These are phyloP conservation scores for Eucalyptus viminalis DNA, from an alignment of 345 rosid species.

Conservation along the genomic window DNA sequence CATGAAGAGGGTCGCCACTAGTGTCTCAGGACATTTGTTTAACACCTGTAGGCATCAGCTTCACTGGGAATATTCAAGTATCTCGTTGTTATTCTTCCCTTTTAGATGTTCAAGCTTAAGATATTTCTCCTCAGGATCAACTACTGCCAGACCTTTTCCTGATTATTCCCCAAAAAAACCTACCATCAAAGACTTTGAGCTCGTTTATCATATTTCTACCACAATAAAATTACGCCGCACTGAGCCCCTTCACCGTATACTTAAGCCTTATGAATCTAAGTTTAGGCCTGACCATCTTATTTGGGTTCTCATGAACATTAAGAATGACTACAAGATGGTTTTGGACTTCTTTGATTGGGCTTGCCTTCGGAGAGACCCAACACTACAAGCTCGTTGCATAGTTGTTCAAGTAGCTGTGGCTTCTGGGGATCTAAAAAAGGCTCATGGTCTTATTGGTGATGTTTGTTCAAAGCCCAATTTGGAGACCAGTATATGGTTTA, in stretches of 20 bases:
- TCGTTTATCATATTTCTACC: constrained; percentile 58
- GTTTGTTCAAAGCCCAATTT: constrained; percentile 54
- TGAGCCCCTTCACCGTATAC: constrained; percentile 46
- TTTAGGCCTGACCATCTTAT: constrained; percentile 70
- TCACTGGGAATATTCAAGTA: not conserved
- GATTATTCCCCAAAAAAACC: constrained; percentile 81
- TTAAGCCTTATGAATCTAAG: constrained; percentile 64
- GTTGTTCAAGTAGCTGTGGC: constrained; percentile 69
- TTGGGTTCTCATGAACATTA: constrained; percentile 88
- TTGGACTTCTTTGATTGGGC: constrained; percentile 88
- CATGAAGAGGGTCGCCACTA: constrained; percentile 42
- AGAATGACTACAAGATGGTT: constrained; percentile 51
- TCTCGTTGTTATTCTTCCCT: not conserved
- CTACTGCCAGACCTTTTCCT: constrained; percentile 65
- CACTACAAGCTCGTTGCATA: constrained; percentile 67
- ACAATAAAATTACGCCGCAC: constrained; percentile 49
- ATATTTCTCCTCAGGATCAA: constrained; percentile 8
- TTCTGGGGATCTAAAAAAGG: constrained; percentile 47
- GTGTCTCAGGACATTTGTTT: constrained; percentile 11
- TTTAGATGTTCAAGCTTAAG: constrained; percentile 7
- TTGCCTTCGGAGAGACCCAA: constrained; percentile 46
- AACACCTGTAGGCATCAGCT: constrained; percentile 5
- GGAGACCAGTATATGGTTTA: constrained; percentile 32
- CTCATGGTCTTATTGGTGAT: constrained; percentile 36
- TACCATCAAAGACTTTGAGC: constrained; percentile 56